A percentile compares a stretch with the other conserved stretches of the same genome.
Evolutionary conservation across 257 asterid species (phyloP).

Genomic region (Plectranthus barbatus): DNA sequence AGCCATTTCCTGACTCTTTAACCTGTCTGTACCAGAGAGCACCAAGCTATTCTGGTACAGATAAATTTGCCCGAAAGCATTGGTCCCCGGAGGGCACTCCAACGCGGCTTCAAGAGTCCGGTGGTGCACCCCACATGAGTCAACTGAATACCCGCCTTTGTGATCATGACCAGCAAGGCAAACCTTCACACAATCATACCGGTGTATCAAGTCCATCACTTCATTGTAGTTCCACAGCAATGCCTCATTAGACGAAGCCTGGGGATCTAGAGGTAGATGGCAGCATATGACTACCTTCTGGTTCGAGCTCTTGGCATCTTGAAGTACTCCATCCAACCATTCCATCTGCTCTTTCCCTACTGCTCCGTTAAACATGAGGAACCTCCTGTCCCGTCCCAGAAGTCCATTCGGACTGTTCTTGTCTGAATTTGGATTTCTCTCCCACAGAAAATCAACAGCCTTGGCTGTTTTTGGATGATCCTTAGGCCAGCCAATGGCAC

Average conservation of each 20-base stretch:
- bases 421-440: slow-evolving; percentile 67
- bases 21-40: slow-evolving; percentile 55
- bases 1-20: slow-evolving; percentile 56
- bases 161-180: slow-evolving; percentile 84
- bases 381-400: slow-evolving; percentile 58
- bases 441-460: slow-evolving; percentile 47
- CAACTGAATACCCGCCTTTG: slow-evolving; percentile 69
- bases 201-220: slow-evolving; percentile 70
- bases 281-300: slow-evolving; percentile 72
- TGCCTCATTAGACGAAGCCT: slow-evolving; percentile 59
- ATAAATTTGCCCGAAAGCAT: slow-evolving; percentile 61
- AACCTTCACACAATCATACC: slow-evolving; percentile 64
- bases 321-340: slow-evolving; percentile 68
- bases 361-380: slow-evolving; percentile 80
- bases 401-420: slow-evolving; percentile 79
- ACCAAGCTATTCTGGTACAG: slow-evolving; percentile 53
- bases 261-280: slow-evolving; percentile 68
- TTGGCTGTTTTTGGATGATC: slow-evolving; percentile 53
- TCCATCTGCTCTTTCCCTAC: slow-evolving; percentile 69
- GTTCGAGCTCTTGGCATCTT: slow-evolving; percentile 41
- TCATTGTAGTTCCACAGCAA: slow-evolving; percentile 72
- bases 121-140: slow-evolving; percentile 69
- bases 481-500: slow-evolving; percentile 80
- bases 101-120: slow-evolving; percentile 79
- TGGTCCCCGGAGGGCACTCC: slow-evolving; percentile 78